Conservation (phyloP, 805 yeast genomes). For the Saccharomycopsis vini region DNA sequence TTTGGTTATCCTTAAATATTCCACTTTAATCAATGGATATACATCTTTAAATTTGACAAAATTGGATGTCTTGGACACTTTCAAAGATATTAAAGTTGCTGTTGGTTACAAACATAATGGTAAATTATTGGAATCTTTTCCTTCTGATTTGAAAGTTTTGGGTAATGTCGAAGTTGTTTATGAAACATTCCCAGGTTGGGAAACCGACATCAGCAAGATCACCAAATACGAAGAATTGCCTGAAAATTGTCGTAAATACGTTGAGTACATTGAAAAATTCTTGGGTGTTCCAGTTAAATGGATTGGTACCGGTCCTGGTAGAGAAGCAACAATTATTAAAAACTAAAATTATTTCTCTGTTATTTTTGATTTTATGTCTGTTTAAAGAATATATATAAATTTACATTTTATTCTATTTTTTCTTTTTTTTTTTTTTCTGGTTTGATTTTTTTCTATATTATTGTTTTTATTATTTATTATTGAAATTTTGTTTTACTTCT, state of each 20-base stretch:
- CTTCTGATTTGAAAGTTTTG: constrained; percentile 77
- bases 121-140: constrained; percentile 68
- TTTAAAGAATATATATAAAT: too few relatives aligned
- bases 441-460: background rate
- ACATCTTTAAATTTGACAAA: constrained; percentile 91
- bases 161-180: constrained; percentile 91
- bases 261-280: constrained; percentile 78
- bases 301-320: constrained; percentile 98
- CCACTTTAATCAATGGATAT: constrained; percentile 88
- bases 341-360: background rate
- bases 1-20: constrained; percentile 86
- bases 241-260: constrained; percentile 74
- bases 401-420: background rate
- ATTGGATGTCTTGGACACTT: constrained; percentile 86
- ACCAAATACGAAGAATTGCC: constrained; percentile 73
- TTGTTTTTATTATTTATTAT: too few relatives aligned
- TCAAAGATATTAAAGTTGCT: constrained; percentile 83
- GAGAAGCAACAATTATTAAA: constrained; percentile 38
- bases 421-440: background rate
- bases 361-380: too few relatives aligned
- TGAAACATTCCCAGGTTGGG: constrained; percentile 92
- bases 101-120: constrained; percentile 78
- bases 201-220: constrained; percentile 67
- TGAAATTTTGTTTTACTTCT: background rate
- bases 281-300: constrained; percentile 81